Evolutionary conservation across 805 yeast genomes (phyloP).

Genomic region (Diddensiella transvaalensis): DNA sequence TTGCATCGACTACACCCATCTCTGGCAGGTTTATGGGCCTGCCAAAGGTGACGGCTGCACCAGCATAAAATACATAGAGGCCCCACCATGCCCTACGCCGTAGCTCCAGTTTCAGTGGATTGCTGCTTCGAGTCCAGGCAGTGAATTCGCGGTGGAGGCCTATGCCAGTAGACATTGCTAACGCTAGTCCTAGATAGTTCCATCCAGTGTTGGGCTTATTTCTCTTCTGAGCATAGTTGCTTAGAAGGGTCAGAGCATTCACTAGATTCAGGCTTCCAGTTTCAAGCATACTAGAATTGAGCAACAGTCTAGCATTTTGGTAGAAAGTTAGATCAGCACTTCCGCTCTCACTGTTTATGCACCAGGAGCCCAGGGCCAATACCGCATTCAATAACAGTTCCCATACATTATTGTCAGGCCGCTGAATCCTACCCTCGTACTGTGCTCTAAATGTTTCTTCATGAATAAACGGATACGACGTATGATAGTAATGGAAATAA

Average conservation of each 20-base stretch:
- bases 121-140: slow-evolving; percentile 34
- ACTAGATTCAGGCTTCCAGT: slow-evolving; percentile 55
- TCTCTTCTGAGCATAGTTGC: slow-evolving; percentile 61
- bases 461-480: slow-evolving; percentile 58
- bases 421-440: slow-evolving; percentile 41
- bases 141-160: slow-evolving; percentile 58
- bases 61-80: slow-evolving; percentile 57
- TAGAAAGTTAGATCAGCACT: slow-evolving; percentile 54
- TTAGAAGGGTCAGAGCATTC: slow-evolving; percentile 49
- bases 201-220: slow-evolving; percentile 67
- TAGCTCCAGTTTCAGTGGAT: slow-evolving; percentile 47
- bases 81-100: slow-evolving; percentile 70
- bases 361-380: slow-evolving; percentile 68
- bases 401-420: slow-evolving; percentile 47
- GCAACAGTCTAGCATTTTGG: slow-evolving; percentile 45
- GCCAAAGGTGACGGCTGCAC: slow-evolving; percentile 62
- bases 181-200: slow-evolving; percentile 62
- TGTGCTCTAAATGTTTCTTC: slow-evolving; percentile 50
- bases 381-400: slow-evolving; percentile 54
- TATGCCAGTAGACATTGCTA: slow-evolving; percentile 62
- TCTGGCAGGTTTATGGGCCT: slow-evolving; percentile 56
- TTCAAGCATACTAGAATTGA: slow-evolving; percentile 51
- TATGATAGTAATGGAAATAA: slow-evolving; percentile 57
- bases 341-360: slow-evolving; percentile 51
- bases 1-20: slow-evolving; percentile 45